Percentiles rank a stretch among this genome's conserved stretches.
Conservation (phyloP, 1,139 yeast species). For the Blastobotrys capitulatus region DNA sequence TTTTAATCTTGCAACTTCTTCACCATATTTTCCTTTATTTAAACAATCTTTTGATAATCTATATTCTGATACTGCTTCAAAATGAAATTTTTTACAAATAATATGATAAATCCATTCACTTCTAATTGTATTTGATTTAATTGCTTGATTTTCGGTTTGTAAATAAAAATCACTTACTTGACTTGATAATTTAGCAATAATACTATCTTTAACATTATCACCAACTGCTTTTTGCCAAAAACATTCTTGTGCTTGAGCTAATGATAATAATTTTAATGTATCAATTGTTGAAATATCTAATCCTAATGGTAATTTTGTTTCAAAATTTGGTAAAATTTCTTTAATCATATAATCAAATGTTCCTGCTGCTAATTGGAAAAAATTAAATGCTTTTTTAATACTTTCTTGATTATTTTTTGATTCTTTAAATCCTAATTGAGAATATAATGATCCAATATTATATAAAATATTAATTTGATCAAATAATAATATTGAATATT, state of each 20-base stretch:
- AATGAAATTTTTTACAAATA: slow-evolving; percentile 54
- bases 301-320: slow-evolving; percentile 38
- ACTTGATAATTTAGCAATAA: slow-evolving; percentile 57
- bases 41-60: slow-evolving; percentile 51
- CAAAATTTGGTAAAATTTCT: slow-evolving; percentile 24
- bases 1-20: slow-evolving; percentile 55
- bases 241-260: slow-evolving; percentile 86
- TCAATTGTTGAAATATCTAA: slow-evolving; percentile 41
- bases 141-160: slow-evolving; percentile 42
- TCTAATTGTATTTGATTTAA: slow-evolving; percentile 47
- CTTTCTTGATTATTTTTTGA: slow-evolving; percentile 47
- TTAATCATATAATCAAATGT: slow-evolving; percentile 44
- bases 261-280: slow-evolving; percentile 45
- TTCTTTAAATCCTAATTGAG: slow-evolving; percentile 45
- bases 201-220: slow-evolving; percentile 52
- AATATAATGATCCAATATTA: slow-evolving; percentile 62
- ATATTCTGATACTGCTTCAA: slow-evolving; percentile 63
- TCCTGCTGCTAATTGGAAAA: slow-evolving; percentile 67
- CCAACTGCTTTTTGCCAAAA: slow-evolving; percentile 72
- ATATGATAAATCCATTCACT: slow-evolving; percentile 63
- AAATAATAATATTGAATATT: slow-evolving; percentile 37
- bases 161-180: slow-evolving; percentile 58
- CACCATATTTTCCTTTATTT: slow-evolving; percentile 55
- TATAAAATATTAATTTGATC: slow-evolving; percentile 61
- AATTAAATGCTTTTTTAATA: slow-evolving; percentile 55